Evolutionary conservation across 805 yeast genomes (phyloP), one percentile per base, ranked within the genome.

Genomic region (Barnettozyma salicaria): DNA sequence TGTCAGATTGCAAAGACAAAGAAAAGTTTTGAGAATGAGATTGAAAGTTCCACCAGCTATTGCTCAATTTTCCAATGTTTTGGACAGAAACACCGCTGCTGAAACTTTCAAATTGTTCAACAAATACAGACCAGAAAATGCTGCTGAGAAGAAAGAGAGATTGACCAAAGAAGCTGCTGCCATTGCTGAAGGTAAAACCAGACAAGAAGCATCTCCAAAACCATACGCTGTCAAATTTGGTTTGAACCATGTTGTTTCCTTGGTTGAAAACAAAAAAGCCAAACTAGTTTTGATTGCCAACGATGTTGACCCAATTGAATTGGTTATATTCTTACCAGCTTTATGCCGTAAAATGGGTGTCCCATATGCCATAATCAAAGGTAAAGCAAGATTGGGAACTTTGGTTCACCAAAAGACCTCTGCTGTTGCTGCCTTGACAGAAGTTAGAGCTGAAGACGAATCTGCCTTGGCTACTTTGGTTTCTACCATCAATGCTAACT

Each of bases 291-390:
- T 90, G 70, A 90, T 90, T 62, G 97, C 98, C 67, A 83, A 90
- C 76, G 98, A 90, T 59, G 98, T 90, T 60, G 98, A 90, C 78
- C 98, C 98, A 64, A 85, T 90, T 64, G 98, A 90, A 76, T 78
- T 90, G 65, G 97, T 90, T 56, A 75, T 90, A 61, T 90, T 86
- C 83, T 75, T 90, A 60, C 98, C 98, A 65, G 97, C 98, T 70
- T 79, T 90, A 65, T 90, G 97, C 78, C 87, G 90, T 76, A 92
- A 92, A 83, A 80, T 90, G 94, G 97, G 97, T 74, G 89, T 92
- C 53, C 97, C 98, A 67, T 89, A 89, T 78, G 97, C 97, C 52
- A 83, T 89, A 65, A 85, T 89, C 65, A 88, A 88, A 81, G 96
- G 96, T 70, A 88, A 88, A 84, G 96, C 96, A 54, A 86, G 97